Base-by-base conservation (phyloP, 768 basidiomycete genomes). In the Mycena belliarum region DNA sequence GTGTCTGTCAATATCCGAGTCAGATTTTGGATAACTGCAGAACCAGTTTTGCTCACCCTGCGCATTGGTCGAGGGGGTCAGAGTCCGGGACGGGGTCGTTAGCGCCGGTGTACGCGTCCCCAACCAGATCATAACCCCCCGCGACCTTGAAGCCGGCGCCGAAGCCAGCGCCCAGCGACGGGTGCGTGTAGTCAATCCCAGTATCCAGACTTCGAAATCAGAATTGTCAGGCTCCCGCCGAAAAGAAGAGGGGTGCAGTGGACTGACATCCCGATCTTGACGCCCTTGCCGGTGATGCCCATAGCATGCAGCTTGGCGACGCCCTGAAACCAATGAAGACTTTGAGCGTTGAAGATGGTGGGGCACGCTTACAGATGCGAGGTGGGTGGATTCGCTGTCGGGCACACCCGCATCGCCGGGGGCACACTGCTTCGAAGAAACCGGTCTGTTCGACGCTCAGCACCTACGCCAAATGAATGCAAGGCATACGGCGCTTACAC, bases 241-340 rank as follows among this genome's bases (percentile, higher is more conserved):
- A 4, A n/a, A 21, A 58, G 21, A 38, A 42, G n/a, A 56, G 70
- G 70, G 23, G 69, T 63, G 37, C 20, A 28, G 16, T 38, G 33
- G 32, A 45, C 81, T 68, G 55, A 83, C 82, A 89, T 82, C 59
- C 80, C 88, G 52, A 91, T 78, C 64, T 86, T 87, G 68, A 88
- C 74, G 2, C 87, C 87, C 38, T 78, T 78, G 14, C 89, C 88
- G 25, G 76, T 75, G 64, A 84, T 77, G 0, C 86, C 87, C 59
- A 78, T 65, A 6, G 84, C 83, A 65, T 89, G 87, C 20, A 87
- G 75, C 58, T 79, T 82, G 63, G 88, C 82, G 2, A 88, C 87
- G 20, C 85, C 82, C 82, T 84, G 48, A 46, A 14, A 45, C 24
- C 38, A 3, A 25, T n/a, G n/a, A n/a, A n/a, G n/a, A n/a, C n/a